phyloP scores from a whole-genome alignment of 352 stramenopile species.

The Phytophthora rubi region DNA sequence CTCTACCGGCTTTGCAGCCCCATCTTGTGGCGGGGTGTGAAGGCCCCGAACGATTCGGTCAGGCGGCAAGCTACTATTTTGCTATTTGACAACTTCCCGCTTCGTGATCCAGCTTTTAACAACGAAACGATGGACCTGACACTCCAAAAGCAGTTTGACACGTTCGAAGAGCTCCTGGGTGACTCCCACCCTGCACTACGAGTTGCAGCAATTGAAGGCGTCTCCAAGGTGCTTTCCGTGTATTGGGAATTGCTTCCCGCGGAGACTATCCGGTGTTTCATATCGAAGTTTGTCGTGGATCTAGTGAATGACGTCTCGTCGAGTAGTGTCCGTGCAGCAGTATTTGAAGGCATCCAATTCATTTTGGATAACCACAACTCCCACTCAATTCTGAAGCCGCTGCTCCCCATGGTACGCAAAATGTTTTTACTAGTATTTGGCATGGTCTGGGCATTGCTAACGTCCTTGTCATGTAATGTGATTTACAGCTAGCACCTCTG shows the following conservation, averaged over 20 bases:
- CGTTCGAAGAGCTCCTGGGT: constrained; percentile 74
- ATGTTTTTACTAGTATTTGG: not conserved
- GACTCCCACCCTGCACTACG: constrained; percentile 80
- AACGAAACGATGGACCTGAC: constrained; percentile 77
- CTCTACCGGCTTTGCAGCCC: constrained; percentile 84
- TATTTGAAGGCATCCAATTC: constrained; percentile 86
- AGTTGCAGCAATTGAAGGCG: constrained; percentile 81
- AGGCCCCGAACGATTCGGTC: constrained; percentile 84
- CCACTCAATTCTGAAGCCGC: constrained; percentile 82
- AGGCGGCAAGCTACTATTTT: constrained; percentile 82
- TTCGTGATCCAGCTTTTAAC: constrained; percentile 80
- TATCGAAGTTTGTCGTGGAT: constrained; percentile 83
- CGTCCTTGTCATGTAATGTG: not conserved
- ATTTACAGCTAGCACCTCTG: constrained; percentile 66
- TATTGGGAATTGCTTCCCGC: constrained; percentile 87
- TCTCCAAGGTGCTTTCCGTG: constrained; percentile 82
- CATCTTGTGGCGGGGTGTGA: constrained; percentile 86
- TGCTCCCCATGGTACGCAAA: constrained; percentile 76
- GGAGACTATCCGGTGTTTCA: constrained; percentile 83
- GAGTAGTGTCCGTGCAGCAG: constrained; percentile 76
- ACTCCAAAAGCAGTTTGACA: constrained; percentile 87
- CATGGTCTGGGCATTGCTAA: not conserved
- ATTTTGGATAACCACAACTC: constrained; percentile 90
- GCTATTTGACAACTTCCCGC: constrained; percentile 86
- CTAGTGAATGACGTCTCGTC: constrained; percentile 83